Percentiles rank a stretch among this genome's conserved stretches.
These are phyloP conservation scores for Monascus ruber DNA, from an alignment of 2,329 filamentous ascomycete species.

Conservation along the genomic window DNA sequence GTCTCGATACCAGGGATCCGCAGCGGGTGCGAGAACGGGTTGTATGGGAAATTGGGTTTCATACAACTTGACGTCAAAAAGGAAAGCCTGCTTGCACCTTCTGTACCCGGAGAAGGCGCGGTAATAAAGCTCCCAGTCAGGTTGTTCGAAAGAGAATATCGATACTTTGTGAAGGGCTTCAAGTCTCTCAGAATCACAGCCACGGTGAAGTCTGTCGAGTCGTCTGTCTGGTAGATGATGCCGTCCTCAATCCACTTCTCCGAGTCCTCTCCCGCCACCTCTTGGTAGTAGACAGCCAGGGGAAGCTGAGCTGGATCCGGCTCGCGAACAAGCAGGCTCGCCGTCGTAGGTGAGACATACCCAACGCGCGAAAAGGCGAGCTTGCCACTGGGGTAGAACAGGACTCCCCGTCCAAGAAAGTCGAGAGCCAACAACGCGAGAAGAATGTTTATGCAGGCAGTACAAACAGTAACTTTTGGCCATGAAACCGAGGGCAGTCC, in stretches of 20 bases:
- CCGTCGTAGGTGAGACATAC: slow-evolving; percentile 69
- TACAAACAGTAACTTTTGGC: slow-evolving; percentile 52
- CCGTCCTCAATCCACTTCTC: slow-evolving; percentile 55
- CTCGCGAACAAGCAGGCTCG: slow-evolving; percentile 74
- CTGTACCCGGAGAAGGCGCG: slow-evolving; percentile 57
- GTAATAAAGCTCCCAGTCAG: slow-evolving; percentile 72
- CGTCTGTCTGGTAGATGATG: slow-evolving; percentile 52
- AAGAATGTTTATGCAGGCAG: slow-evolving; percentile 60
- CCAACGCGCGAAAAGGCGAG: slow-evolving; percentile 79
- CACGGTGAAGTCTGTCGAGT: slow-evolving; percentile 73
- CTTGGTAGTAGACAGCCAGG: slow-evolving; percentile 54
- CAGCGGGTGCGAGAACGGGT: slow-evolving; percentile 68
- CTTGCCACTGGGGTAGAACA: slow-evolving; percentile 59
- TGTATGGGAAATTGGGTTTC: slow-evolving; percentile 83
- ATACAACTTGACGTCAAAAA: slow-evolving; percentile 92
- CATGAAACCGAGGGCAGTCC: slow-evolving; percentile 67
- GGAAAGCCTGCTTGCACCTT: slow-evolving; percentile 61
- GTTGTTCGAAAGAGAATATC: slow-evolving; percentile 79
- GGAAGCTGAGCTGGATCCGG: slow-evolving; percentile 65
- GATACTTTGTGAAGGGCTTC: slow-evolving; percentile 61
- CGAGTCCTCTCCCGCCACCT: slow-evolving; percentile 19
- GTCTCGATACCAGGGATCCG: slow-evolving; percentile 69
- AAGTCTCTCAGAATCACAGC: slow-evolving; percentile 57
- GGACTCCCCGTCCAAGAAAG: slow-evolving; percentile 60
- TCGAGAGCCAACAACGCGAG: slow-evolving; percentile 63